Evolutionary conservation across 495 filamentous ascomycete genomes (phyloP).

Genomic region (Ascobolus immersus): DNA sequence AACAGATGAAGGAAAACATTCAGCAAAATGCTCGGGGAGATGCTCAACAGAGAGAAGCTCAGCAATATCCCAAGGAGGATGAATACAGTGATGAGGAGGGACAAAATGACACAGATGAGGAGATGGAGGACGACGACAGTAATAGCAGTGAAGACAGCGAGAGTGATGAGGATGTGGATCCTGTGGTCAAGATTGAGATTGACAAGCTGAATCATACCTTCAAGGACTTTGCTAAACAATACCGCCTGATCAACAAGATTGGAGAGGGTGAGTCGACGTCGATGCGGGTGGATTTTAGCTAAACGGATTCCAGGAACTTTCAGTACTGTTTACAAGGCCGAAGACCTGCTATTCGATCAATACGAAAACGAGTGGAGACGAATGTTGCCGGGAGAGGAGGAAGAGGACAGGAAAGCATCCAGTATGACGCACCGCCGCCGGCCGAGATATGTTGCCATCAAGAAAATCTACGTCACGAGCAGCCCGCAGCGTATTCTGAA

Average conservation of each 20-base stretch:
- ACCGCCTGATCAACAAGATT: constrained; percentile 83
- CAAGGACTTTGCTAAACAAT: constrained; percentile 52
- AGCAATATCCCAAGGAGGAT: constrained; percentile 19
- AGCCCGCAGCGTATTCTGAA: constrained; percentile 83
- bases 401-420: too few relatives aligned
- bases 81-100: constrained; percentile 17
- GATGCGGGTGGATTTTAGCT: constrained; percentile 3
- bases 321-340: constrained; percentile 94
- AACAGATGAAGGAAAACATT: background rate
- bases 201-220: constrained; percentile 56
- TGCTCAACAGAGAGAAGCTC: constrained; percentile 17
- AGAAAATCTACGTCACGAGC: constrained; percentile 97
- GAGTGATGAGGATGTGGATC: constrained; percentile 34
- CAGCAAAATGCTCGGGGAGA: constrained; percentile 18
- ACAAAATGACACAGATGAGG: constrained; percentile 21
- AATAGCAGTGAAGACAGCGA: constrained; percentile 29
- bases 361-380: constrained; percentile 56
- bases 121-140: constrained; percentile 22
- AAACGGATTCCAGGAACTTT: constrained; percentile 31
- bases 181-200: constrained; percentile 61
- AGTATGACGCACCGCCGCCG: constrained; percentile 18
- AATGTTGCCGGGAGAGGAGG: constrained; percentile 6
- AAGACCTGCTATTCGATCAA: constrained; percentile 67
- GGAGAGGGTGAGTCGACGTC: constrained; percentile 47
- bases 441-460: constrained; percentile 74